Evolutionary conservation across 495 filamentous ascomycete genomes (phyloP), one percentile per base, ranked within the genome.

Genomic region (Tuber microsphaerosporum): DNA sequence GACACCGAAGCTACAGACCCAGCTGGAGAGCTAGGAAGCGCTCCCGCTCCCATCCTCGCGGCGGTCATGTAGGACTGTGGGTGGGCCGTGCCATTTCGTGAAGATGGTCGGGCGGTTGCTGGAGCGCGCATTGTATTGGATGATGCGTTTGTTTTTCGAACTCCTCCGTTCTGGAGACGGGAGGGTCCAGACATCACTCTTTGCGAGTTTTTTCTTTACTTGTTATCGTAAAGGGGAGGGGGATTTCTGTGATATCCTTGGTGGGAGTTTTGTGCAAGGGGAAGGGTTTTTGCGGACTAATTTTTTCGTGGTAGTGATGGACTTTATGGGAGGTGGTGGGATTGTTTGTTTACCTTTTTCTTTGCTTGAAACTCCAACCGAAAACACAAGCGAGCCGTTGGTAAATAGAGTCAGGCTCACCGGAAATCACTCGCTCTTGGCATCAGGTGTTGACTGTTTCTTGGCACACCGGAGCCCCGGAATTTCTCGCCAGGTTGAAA

Each of bases 1-100:
- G 79, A 84, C 2, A 84, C 72, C 12, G 86, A 83, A 51, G 85
- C 85, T 48, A 85, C 85, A 19, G 83, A 86, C 34, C 76, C 73
- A 20, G 77, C 77, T 4, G 77, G 77, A 26, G 77, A 79, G 10
- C 76, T 73, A 4, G 77, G 77, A 12, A 78, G 61, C 9, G 39
- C 20, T 2, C 56, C 37, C 2, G 56, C 20, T 6, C 77, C 77
- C 77, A 79, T 79, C 34, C 77, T 76, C 44, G 77, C 76, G n/a
- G 70, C 75, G 16, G 76, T 61, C 73, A 79, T 79, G 41, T 76
- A 79, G 4, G 75, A 73, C 69, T 79, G 77, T 9, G 76, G 76
- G 41, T 76, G 73, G 16, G 65, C 78, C 77, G 79, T 79, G 39
- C 51, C 69, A 19, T 77, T 77, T 20, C 77, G 77, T 44, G 76